Evolutionary conservation across 1,139 yeast genomes (phyloP), one percentile per base, ranked within the genome.

Genomic region (Lodderomyces beijingensis): DNA sequence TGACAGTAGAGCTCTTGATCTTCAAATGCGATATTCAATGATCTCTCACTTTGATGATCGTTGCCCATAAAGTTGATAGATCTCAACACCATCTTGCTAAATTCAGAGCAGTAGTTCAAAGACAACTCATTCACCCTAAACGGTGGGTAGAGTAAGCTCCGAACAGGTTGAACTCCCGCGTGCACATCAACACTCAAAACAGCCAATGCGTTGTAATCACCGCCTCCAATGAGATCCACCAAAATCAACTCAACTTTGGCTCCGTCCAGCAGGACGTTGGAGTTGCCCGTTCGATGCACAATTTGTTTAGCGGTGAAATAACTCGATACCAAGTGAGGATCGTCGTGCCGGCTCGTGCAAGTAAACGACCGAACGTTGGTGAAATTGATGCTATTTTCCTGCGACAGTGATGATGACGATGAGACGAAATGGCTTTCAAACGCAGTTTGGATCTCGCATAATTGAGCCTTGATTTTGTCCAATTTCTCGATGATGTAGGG

Each of bases 141-240:
- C 2, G 74, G 74, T n/a, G 74, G 74, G 40, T 49, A 65, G 43
- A 66, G 42, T 18, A 68, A 53, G 2, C 62, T 56, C 27, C 70
- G 47, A 4, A 51, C 39, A 8, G 21, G 10, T 8, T 19, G 7
- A 19, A 19, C 10, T 8, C 10, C 10, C 9, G 21, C 13, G 35
- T 30, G 16, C 44, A 41, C 15, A 13, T 21, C 25, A 11, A 29
- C 35, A n/a, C 36, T 32, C 31, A 67, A 49, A n/a, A 68, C 45
- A 3, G 72, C 74, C 46, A 66, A 57, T 3, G 74, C 57, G 40
- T 65, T 60, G 41, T 47, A 62, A 11, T 35, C 26, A 19, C 49
- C 50, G 18, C 46, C 24, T 20, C 47, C 50, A 28, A 48, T 46
- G 26, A 57, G 51, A 39, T 59, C 58, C 40, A 59, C 53, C 33